phyloP scores from a whole-genome alignment of 192 early-diverging fungal genomes.

The Entomortierella parvispora region DNA sequence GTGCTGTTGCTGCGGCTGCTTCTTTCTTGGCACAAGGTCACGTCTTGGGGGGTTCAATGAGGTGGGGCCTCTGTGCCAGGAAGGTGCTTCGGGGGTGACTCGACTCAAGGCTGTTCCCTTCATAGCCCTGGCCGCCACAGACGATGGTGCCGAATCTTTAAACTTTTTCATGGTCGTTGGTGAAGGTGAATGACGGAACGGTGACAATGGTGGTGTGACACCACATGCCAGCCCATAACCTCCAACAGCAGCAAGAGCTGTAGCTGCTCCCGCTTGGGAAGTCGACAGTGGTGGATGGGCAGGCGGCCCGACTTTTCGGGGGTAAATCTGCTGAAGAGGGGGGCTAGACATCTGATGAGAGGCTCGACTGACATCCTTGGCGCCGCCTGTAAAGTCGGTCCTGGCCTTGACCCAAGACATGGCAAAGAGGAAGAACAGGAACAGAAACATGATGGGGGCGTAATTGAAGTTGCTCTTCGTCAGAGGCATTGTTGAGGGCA shows the following conservation, averaged over 20 bases:
- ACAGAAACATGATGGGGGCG: neutral
- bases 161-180: too few relatives aligned
- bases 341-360: neutral
- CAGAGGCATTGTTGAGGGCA: constrained; percentile 24
- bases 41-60: constrained; percentile 7
- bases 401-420: constrained; percentile 32
- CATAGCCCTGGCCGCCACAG: neutral
- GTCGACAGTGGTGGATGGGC: neutral
- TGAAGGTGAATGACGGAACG: too few relatives aligned
- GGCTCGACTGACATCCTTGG: constrained; percentile 31
- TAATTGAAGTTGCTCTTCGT: constrained; percentile 38
- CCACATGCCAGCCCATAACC: too few relatives aligned
- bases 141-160: too few relatives aligned
- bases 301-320: neutral
- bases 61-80: neutral
- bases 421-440: constrained; percentile 3
- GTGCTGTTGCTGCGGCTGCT: neutral
- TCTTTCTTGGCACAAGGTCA: neutral
- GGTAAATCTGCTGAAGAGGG: constrained; percentile 2
- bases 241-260: neutral
- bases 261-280: neutral
- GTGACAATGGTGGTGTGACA: too few relatives aligned
- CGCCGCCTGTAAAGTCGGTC: constrained; percentile 24
- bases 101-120: neutral
- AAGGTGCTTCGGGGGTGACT: neutral